phyloP scores from a whole-genome alignment of 2,329 filamentous ascomycete genomes.

The Fusarium burgessii region DNA sequence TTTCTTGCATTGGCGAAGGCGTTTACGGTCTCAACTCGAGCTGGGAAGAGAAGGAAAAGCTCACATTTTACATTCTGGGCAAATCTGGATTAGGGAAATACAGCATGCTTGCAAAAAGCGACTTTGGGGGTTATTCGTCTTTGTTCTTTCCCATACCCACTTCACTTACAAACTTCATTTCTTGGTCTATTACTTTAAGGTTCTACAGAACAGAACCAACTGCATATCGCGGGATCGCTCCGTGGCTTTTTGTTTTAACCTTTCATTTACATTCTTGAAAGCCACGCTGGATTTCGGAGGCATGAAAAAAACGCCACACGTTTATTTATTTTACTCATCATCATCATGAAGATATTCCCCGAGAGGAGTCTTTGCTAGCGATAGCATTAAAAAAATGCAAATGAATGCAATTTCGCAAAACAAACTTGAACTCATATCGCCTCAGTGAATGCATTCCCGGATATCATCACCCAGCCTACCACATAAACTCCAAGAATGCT shows the following conservation, averaged over 20 bases:
- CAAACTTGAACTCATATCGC: background rate
- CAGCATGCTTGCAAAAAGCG: constrained; percentile 18
- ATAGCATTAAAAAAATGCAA: constrained; percentile 29
- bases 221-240: constrained; percentile 19
- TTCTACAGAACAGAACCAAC: constrained; percentile 5
- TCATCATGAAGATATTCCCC: constrained; percentile 27
- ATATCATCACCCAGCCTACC: constrained; percentile 18
- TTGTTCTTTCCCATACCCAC: constrained; percentile 18
- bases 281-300: constrained; percentile 27
- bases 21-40: constrained; percentile 26
- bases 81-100: constrained; percentile 4
- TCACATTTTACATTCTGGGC: constrained; percentile 12
- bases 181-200: constrained; percentile 13
- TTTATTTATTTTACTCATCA: constrained; percentile 18
- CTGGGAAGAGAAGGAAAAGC: constrained; percentile 18
- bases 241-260: constrained; percentile 27
- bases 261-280: constrained; percentile 39
- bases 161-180: constrained; percentile 19
- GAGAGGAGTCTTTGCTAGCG: constrained; percentile 21
- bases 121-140: background rate
- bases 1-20: constrained; percentile 40
- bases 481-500: constrained; percentile 11
- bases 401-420: constrained; percentile 22
- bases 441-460: constrained; percentile 8
- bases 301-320: constrained; percentile 12